phyloP scores from a whole-genome alignment of 805 yeast species.

The Priceomyces melissophilus region DNA sequence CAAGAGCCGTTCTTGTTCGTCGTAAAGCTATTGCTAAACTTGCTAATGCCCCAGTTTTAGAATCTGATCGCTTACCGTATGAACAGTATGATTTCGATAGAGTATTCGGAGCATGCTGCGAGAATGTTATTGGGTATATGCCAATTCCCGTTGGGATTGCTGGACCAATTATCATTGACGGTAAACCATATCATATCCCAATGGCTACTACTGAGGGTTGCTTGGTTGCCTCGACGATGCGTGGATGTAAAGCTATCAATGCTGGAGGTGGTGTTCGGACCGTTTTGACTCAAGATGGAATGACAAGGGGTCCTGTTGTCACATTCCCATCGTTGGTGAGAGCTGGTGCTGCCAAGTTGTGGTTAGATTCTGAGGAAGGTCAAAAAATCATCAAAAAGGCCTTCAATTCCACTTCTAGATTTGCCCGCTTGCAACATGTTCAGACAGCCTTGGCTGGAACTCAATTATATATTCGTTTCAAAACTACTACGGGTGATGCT shows the following conservation, averaged over 20 bases:
- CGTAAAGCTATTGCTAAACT: constrained; percentile 85
- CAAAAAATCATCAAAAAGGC: constrained; percentile 77
- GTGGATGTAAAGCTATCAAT: constrained; percentile 98
- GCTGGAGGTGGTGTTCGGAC: constrained; percentile 96
- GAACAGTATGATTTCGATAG: constrained; percentile 86
- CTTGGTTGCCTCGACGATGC: constrained; percentile 95
- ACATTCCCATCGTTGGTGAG: constrained; percentile 76
- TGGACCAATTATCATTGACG: constrained; percentile 92
- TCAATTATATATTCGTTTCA: constrained; percentile 81
- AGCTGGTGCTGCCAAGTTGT: constrained; percentile 91
- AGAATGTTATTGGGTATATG: constrained; percentile 93
- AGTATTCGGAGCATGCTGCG: constrained; percentile 98
- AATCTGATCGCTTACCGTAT: constrained; percentile 72
- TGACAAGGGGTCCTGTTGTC: constrained; percentile 99
- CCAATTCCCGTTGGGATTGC: constrained; percentile 98
- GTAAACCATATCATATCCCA: constrained; percentile 84
- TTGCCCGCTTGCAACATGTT: constrained; percentile 88
- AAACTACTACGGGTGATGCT: constrained; percentile 99
- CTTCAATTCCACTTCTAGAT: constrained; percentile 94
- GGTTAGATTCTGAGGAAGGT: constrained; percentile 97
- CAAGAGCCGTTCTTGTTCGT: constrained; percentile 91
- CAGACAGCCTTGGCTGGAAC: constrained; percentile 95
- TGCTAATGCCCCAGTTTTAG: constrained; percentile 78
- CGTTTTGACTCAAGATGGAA: constrained; percentile 91
- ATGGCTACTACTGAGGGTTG: constrained; percentile 99